Evolutionary conservation across 208 protist genomes (phyloP).

Genomic region (Leishmania tarentolae): DNA sequence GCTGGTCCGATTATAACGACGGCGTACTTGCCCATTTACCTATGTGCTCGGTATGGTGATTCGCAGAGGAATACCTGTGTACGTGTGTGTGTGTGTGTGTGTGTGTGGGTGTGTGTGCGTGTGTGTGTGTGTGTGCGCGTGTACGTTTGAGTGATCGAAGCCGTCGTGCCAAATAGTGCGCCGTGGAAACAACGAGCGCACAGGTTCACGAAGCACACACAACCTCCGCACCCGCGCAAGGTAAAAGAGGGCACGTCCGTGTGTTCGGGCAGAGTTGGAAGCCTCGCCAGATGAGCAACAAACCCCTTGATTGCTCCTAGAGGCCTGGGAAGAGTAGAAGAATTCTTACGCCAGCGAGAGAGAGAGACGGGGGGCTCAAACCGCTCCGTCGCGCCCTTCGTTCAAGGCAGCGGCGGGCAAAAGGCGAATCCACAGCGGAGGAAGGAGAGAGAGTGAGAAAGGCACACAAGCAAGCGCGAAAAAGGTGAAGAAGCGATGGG

Average conservation of each 20-base stretch:
- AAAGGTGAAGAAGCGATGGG: no score
- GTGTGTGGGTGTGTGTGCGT: not conserved
- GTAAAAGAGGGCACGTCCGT: not conserved
- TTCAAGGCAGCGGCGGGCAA: not conserved
- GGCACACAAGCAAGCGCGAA: not conserved
- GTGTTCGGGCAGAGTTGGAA: not conserved
- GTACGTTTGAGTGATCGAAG: not conserved
- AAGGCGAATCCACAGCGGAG: not conserved
- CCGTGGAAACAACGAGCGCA: not conserved
- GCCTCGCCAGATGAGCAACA: not conserved
- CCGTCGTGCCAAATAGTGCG: not conserved
- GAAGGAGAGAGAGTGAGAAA: not conserved
- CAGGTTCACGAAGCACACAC: not conserved
- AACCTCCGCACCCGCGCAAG: not conserved
- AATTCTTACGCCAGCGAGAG: not conserved
- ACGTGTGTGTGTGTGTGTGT: not conserved
- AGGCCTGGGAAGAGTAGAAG: not conserved
- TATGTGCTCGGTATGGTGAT: not conserved
- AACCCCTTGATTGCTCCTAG: no score
- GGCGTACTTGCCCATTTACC: slow-evolving; percentile 88
- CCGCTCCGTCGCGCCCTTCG: not conserved
- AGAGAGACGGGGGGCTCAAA: not conserved
- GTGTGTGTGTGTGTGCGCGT: not conserved
- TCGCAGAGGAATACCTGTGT: not conserved
- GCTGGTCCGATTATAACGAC: slow-evolving; percentile 92